phyloP scores from a whole-genome alignment of 2,329 filamentous ascomycete species.

The Aspergillus fumigatus region DNA sequence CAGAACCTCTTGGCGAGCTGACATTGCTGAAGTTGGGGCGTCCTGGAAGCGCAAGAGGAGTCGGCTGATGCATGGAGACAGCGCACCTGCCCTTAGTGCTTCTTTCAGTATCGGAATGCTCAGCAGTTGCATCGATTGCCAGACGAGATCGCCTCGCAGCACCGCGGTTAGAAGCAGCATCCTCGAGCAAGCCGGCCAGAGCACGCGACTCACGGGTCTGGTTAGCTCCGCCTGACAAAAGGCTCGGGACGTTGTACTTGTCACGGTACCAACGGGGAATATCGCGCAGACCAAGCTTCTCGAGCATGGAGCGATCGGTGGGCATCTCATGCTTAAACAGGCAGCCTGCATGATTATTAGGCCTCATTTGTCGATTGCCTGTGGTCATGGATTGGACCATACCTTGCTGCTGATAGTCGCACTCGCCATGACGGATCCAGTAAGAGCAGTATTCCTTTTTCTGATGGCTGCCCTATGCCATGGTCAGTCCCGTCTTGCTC shows the following conservation, averaged over 20 bases:
- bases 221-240: conserved; percentile 19
- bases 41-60: background rate
- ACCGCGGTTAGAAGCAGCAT: conserved; percentile 13
- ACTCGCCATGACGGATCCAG: conserved; percentile 82
- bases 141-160: conserved; percentile 14
- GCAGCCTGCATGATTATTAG: conserved; percentile 51
- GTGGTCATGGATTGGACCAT: conserved; percentile 4
- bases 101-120: conserved; percentile 10
- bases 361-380: background rate
- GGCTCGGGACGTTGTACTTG: conserved; percentile 32
- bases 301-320: conserved; percentile 58
- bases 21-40: conserved; percentile 1
- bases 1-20: conserved; percentile 5
- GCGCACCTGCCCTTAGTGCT: conserved; percentile 8
- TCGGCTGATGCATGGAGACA: background rate
- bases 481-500: conserved; percentile 5
- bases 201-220: conserved; percentile 15
- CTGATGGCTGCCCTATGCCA: conserved; percentile 4
- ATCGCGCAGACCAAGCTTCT: conserved; percentile 61
- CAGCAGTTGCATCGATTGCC: conserved; percentile 6
- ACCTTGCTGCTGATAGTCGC: conserved; percentile 75
- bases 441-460: conserved; percentile 81
- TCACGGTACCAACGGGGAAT: conserved; percentile 56
- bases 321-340: conserved; percentile 92
- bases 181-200: conserved; percentile 9